A percentile compares a stretch with the other conserved stretches of the same genome.
Conservation (phyloP, 2,329 filamentous ascomycete genomes). For the Raffaelea arxii region DNA sequence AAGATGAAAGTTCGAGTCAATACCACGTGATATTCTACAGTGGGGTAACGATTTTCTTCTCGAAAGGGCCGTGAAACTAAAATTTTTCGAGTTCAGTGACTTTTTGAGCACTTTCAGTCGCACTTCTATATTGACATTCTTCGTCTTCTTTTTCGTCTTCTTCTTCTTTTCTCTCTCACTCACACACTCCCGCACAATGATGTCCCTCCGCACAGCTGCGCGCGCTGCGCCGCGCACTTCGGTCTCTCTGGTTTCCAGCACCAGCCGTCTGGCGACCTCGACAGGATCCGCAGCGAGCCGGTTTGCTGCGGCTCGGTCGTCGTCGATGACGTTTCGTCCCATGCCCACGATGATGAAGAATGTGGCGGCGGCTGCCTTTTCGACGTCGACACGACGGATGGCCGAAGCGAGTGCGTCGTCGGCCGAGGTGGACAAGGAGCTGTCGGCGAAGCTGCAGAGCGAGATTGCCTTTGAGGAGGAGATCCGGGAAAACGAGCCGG, state of each 20-base stretch:
- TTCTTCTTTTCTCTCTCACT: slow-evolving; percentile 2
- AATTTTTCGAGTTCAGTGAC: background rate
- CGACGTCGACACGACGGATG: no score
- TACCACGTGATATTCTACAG: no score
- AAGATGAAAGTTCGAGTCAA: no score
- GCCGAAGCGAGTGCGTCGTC: no score
- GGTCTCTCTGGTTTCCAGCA: no score
- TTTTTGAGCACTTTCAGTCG: background rate
- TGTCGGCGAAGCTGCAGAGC: slow-evolving; percentile 74
- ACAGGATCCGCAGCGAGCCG: no score
- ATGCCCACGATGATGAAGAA: no score
- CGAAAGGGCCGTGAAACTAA: no score
- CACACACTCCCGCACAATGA: slow-evolving; percentile 40
- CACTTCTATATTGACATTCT: background rate
- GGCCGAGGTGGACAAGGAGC: slow-evolving; percentile 60
- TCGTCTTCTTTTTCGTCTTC: slow-evolving; percentile 9
- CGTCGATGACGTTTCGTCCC: no score
- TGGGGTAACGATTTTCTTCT: no score
- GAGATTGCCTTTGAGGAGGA: slow-evolving; percentile 80
- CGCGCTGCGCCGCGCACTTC: slow-evolving; percentile 30
- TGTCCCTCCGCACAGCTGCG: slow-evolving; percentile 33
- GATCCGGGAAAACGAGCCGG: slow-evolving; percentile 61
- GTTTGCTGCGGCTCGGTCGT: no score
- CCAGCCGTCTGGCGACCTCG: no score
- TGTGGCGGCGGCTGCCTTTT: slow-evolving; percentile 42